phyloP scores from a whole-genome alignment of 306 rosid genomes.

The Malus fusca region DNA sequence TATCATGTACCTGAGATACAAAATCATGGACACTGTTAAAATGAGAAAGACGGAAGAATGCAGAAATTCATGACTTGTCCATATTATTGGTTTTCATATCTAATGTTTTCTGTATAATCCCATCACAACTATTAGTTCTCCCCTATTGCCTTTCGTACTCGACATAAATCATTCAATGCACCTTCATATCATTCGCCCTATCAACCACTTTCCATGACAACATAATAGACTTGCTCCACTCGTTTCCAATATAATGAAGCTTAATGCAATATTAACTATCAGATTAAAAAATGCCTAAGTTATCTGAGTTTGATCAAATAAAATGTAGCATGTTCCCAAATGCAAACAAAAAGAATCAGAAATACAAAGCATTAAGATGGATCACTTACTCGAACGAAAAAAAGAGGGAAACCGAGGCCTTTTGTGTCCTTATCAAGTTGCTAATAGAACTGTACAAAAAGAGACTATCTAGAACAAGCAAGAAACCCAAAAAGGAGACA shows the following conservation, averaged over 20 bases:
- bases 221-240: background rate
- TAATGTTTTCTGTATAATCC: background rate
- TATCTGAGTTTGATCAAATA: background rate
- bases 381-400: constrained; percentile 87
- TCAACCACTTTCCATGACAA: background rate
- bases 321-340: background rate
- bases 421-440: constrained; percentile 53
- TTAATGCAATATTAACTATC: background rate
- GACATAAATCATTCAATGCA: background rate
- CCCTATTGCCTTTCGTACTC: background rate
- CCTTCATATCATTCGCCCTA: background rate
- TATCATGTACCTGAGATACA: constrained; percentile 89
- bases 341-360: background rate
- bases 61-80: constrained; percentile 3
- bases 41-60: background rate
- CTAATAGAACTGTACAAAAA: constrained; percentile 59
- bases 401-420: constrained; percentile 92
- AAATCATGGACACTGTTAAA: constrained; percentile 13
- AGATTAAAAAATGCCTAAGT: background rate
- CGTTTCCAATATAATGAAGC: background rate
- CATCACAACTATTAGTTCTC: background rate
- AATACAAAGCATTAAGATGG: constrained; percentile 12
- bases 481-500: constrained; percentile 89
- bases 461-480: constrained; percentile 66
- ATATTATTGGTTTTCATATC: background rate